Evolutionary conservation across 2,329 filamentous ascomycete species (phyloP), one percentile per base, ranked within the genome.

Genomic region (Cryphonectria nitschkei): DNA sequence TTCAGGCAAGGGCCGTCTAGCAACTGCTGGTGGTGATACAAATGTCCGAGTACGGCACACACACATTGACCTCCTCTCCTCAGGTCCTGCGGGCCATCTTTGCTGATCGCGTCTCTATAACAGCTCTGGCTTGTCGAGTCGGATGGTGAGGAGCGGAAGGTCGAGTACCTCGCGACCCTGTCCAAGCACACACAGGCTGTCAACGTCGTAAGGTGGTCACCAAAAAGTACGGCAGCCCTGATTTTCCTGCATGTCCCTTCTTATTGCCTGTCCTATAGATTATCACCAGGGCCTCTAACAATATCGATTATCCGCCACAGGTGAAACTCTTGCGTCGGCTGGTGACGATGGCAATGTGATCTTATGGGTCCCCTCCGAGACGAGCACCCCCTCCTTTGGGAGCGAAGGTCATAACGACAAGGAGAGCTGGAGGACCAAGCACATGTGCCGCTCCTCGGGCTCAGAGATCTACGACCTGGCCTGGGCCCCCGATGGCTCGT

Each of bases 391-490:
- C 69, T 83, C 82, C 54, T 93, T 97, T 78, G 95, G 95, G 74
- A 93, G 95, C 77, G 94, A 98, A 76, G 89, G 89, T 65, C 87
- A 91, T 69, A 96, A 98, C 76, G 96, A 99, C 80, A 97, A 97
- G 81, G 96, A 99, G 82, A 93, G 93, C 75, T 99, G 96, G 96
- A 88, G 95, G 73, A 92, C 95, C 73, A 98, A 97, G 83, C 94
- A 97, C 80, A 98, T 98, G 96, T 98, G 95, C 81, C 90, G 96
- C 73, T 97, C 95, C 62, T 93, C 93, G 73, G 95, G 95, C 50
- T 94, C 95, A 14, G 96, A 99, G 81, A 98, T 99, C 75, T 99
- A 99, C 82, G 96, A 99, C 81, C 84, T 99, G 70, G 96, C 96
- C 66, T 99, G 96, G 97, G 98, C 96, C 65, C 97, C 97, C n/a